Percentiles rank a stretch among this genome's conserved stretches.
Conservation (phyloP, 2,329 filamentous ascomycete species). For the Monosporascus cannonballus region DNA sequence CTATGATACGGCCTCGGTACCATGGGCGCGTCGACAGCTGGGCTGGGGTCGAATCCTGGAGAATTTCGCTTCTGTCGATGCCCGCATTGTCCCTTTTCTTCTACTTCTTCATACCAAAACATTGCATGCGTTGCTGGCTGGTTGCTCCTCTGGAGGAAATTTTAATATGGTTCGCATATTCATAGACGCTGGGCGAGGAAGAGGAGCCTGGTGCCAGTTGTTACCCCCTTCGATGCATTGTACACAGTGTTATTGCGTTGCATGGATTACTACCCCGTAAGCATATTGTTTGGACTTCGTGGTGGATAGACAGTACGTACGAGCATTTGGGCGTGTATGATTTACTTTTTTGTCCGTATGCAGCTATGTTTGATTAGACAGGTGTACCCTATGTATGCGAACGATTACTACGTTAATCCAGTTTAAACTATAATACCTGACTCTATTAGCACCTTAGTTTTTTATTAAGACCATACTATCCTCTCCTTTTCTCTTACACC, state of each 20-base stretch:
- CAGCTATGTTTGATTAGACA: too few relatives aligned
- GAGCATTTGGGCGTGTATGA: not conserved
- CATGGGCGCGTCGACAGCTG: not conserved
- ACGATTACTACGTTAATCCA: too few relatives aligned
- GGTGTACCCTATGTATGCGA: too few relatives aligned
- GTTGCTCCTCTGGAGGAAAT: not conserved
- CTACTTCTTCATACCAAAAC: constrained; percentile 6
- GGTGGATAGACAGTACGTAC: constrained; percentile 9
- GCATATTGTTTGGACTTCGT: constrained; percentile 5
- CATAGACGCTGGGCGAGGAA: not conserved
- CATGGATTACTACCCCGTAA: constrained; percentile 7
- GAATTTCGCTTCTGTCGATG: not conserved
- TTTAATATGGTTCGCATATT: not conserved
- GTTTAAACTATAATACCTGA: too few relatives aligned
- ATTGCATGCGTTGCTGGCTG: constrained; percentile 6
- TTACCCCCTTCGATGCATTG: constrained; percentile 3
- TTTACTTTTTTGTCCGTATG: not conserved
- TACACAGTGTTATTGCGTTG: constrained; percentile 15
- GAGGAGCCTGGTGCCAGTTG: not conserved
- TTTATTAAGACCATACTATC: too few relatives aligned
- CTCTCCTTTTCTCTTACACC: too few relatives aligned
- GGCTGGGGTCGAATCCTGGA: not conserved
- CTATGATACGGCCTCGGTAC: constrained; percentile 26
- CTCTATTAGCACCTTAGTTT: too few relatives aligned
- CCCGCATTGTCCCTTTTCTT: not conserved